Evolutionary conservation across 176 grass and related monocot genomes (phyloP).

Genomic region (Phyllostachys edulis): DNA sequence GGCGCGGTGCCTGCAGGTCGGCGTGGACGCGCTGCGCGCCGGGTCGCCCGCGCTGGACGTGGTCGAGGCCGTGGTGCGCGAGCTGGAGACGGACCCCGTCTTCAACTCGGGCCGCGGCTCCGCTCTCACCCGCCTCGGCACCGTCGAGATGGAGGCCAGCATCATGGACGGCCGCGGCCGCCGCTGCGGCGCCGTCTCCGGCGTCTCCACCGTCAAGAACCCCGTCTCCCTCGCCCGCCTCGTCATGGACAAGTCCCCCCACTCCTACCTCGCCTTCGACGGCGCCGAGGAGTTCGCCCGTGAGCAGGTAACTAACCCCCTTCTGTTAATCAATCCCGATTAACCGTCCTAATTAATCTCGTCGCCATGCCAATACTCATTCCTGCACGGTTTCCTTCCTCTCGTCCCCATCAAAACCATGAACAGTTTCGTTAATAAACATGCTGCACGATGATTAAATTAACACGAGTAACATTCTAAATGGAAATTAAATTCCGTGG

Average conservation of each 20-base stretch:
- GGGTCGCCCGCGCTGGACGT: constrained; percentile 53
- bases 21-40: constrained; percentile 46
- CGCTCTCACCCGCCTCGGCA: constrained; percentile 70
- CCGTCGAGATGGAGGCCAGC: constrained; percentile 98
- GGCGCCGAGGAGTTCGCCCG: constrained; percentile 91
- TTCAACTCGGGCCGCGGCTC: constrained; percentile 90
- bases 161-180: constrained; percentile 89
- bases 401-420: background rate
- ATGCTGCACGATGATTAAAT: background rate
- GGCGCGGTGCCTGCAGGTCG: constrained; percentile 63
- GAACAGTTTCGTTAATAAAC: background rate
- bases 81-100: constrained; percentile 82
- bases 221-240: constrained; percentile 78
- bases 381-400: background rate
- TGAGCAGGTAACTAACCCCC: constrained; percentile 48
- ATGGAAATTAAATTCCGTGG: background rate
- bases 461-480: background rate
- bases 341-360: background rate
- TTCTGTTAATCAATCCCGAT: background rate
- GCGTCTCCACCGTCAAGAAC: constrained; percentile 75
- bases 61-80: constrained; percentile 72
- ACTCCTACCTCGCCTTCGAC: constrained; percentile 91
- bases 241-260: constrained; percentile 87
- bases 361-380: background rate
- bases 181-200: constrained; percentile 88